Percentiles rank a stretch among this genome's conserved stretches.
Evolutionary conservation across 805 yeast species (phyloP).

Genomic region (Wickerhamiella sergipiensis): DNA sequence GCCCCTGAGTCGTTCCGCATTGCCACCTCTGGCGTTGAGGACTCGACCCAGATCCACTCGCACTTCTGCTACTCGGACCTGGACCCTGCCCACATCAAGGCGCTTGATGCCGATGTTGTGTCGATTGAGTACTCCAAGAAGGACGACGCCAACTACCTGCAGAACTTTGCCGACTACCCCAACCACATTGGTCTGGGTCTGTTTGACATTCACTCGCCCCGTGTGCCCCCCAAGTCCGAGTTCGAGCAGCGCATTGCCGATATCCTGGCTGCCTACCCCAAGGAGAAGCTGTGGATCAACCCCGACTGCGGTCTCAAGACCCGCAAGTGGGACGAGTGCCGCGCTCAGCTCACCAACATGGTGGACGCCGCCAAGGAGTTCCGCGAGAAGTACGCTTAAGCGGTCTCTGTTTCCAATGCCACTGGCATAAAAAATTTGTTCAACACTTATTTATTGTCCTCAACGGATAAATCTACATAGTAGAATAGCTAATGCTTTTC

Average conservation of each 20-base stretch:
- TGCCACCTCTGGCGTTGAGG: slow-evolving; percentile 94
- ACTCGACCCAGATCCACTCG: slow-evolving; percentile 95
- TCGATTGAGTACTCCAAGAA: slow-evolving; percentile 99
- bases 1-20: slow-evolving; percentile 99
- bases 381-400: slow-evolving; percentile 44
- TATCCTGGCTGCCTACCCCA: slow-evolving; percentile 94
- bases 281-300: slow-evolving; percentile 98
- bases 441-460: slow-evolving; percentile 4
- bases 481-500: not conserved
- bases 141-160: slow-evolving; percentile 96
- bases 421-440: not conserved
- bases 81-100: slow-evolving; percentile 99
- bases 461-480: slow-evolving; percentile 1
- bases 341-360: slow-evolving; percentile 92
- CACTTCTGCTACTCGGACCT: slow-evolving; percentile 99
- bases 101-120: slow-evolving; percentile 98
- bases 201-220: slow-evolving; percentile 98
- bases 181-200: slow-evolving; percentile 99
- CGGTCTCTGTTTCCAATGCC: not conserved
- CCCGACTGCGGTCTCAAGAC: slow-evolving; percentile 99
- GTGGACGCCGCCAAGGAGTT: slow-evolving; percentile 96
- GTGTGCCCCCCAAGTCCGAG: slow-evolving; percentile 97
- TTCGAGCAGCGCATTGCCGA: slow-evolving; percentile 86
- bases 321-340: slow-evolving; percentile 98
- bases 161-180: slow-evolving; percentile 96